Base-by-base conservation (phyloP, 768 basidiomycete genomes). In the Hygrophoropsis aurantiaca region DNA sequence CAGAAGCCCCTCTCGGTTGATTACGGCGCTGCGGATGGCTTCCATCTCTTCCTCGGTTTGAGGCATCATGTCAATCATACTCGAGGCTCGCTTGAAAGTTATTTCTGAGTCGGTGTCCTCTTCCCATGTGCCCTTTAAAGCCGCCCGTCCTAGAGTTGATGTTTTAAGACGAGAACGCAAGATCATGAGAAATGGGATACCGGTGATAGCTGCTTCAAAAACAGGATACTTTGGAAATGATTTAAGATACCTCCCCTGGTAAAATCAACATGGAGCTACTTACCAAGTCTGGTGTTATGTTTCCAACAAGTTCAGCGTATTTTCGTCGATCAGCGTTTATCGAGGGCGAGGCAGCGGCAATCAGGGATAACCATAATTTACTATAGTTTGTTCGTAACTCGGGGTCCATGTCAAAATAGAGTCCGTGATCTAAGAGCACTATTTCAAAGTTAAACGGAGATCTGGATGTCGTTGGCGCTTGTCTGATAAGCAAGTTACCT, bases 371-470 rank as follows among this genome's bases (percentile, higher is more conserved):
- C 95, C 94, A 98, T 39, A 98, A 76, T 71, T 85, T 83, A 74
- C 85, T 77, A 58, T 91, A 91, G 62, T 91, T 88, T 42, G 90
- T 75, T 19, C 94, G 82, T 4, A 98, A 71, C 34, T 84, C 74
- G 16, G 81, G 70, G 46, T 91, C 85, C 4, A 99, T 73, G 60
- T 97, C 94, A 55, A 97, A 97, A 66, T 97, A 95, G 15, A 93
- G 71, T 4, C 91, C 95, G 55, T 97, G 94, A 60, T 99, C 97
- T 50, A 99, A 73, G 1, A 98, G 76, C 20, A 91, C 94, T 42
- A 97, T 88, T 61, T 99, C 97, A 57, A 98, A 98, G 62, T 97
- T 97, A 69, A 90, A 90, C 0, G 91, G 90, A 8, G 90, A 92
- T 47, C 72, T 77, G 1, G 90, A 87, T 3, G 51, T 54, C 13